These are phyloP conservation scores for Aspergillus clavatus DNA, from an alignment of 2,329 filamentous ascomycete genomes.

Conservation along the genomic window DNA sequence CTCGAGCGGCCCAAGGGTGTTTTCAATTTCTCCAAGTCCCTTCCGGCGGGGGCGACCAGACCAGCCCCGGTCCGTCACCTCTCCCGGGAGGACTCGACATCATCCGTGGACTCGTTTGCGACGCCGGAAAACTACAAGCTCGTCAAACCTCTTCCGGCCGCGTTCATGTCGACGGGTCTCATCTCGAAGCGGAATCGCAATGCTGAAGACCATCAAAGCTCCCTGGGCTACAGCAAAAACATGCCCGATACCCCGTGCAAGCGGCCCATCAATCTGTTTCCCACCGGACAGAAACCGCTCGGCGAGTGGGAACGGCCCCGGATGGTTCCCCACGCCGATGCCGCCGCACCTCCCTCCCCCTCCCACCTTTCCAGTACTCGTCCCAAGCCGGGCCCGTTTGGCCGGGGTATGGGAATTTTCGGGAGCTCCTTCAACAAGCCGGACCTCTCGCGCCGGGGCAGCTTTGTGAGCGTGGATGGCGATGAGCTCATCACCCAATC, in stretches of 20 bases:
- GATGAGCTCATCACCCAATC: constrained; percentile 64
- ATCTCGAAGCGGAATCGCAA: constrained; percentile 92
- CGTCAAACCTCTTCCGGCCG: constrained; percentile 70
- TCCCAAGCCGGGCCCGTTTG: constrained; percentile 63
- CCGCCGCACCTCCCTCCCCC: constrained; percentile 72
- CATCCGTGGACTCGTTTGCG: constrained; percentile 54
- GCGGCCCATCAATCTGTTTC: constrained; percentile 66
- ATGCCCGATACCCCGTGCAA: constrained; percentile 98
- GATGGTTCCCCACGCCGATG: constrained; percentile 67
- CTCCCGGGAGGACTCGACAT: constrained; percentile 47
- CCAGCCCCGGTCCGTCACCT: constrained; percentile 43
- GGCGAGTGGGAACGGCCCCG: constrained; percentile 58
- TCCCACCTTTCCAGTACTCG: constrained; percentile 62
- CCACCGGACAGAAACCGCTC: constrained; percentile 54
- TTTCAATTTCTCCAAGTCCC: constrained; percentile 66
- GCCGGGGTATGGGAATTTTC: constrained; percentile 59
- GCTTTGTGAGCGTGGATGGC: constrained; percentile 75
- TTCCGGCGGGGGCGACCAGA: constrained; percentile 62
- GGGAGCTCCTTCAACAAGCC: constrained; percentile 50
- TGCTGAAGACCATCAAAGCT: constrained; percentile 60
- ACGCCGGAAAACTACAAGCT: constrained; percentile 74
- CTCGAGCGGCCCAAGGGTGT: constrained; percentile 50
- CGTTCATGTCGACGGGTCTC: constrained; percentile 90
- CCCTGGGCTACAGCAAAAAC: constrained; percentile 52
- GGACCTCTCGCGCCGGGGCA: constrained; percentile 54